A percentile compares a stretch with the other conserved stretches of the same genome.
phyloP scores from a whole-genome alignment of 805 yeast genomes.

The Candida sanyiensis region DNA sequence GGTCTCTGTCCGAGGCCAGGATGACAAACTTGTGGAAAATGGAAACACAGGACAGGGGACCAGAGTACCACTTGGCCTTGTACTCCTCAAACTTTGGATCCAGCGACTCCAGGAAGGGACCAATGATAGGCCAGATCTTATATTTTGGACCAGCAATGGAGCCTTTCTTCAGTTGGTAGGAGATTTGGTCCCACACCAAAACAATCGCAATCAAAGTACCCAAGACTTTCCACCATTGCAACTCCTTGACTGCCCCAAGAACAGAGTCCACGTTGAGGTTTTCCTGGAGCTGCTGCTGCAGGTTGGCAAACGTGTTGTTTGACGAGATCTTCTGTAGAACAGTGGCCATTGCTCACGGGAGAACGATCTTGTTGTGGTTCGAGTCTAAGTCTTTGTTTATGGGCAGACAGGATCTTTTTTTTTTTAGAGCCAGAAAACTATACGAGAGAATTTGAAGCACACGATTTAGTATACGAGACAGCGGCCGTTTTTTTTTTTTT shows the following conservation, averaged over 20 bases:
- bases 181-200: slow-evolving; percentile 66
- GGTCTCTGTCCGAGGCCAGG: slow-evolving; percentile 82
- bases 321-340: slow-evolving; percentile 18
- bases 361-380: background rate
- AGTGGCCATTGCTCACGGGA: slow-evolving; percentile 17
- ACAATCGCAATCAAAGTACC: slow-evolving; percentile 42
- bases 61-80: slow-evolving; percentile 88
- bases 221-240: slow-evolving; percentile 52
- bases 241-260: slow-evolving; percentile 17
- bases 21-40: slow-evolving; percentile 97
- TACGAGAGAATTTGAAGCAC: too few relatives aligned
- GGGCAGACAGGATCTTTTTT: background rate
- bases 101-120: slow-evolving; percentile 89
- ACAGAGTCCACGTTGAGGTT: slow-evolving; percentile 8
- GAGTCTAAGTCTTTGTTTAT: too few relatives aligned
- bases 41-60: slow-evolving; percentile 92
- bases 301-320: slow-evolving; percentile 15
- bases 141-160: slow-evolving; percentile 82
- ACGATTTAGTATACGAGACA: too few relatives aligned
- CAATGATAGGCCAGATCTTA: slow-evolving; percentile 92
- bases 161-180: slow-evolving; percentile 78
- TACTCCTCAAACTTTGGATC: slow-evolving; percentile 96
- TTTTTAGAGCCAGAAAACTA: too few relatives aligned
- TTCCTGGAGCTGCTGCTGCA: slow-evolving; percentile 5
- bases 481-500: too few relatives aligned